Base-by-base conservation (phyloP, 352 stramenopile genomes). In the Globisporangium spinosum region DNA sequence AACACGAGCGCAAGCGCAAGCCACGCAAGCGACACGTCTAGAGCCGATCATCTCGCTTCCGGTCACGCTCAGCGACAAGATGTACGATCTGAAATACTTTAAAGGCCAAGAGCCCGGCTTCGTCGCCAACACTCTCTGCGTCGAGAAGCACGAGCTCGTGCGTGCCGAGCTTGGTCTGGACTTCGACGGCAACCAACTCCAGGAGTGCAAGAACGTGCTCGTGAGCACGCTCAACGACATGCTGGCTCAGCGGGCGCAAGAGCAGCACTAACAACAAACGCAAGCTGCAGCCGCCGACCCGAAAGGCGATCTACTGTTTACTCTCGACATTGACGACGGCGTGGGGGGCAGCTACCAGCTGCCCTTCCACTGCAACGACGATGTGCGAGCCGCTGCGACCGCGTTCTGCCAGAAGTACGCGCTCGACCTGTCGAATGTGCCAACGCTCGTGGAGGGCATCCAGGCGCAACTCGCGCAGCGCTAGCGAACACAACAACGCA, bases 61-160 rank as follows among this genome's bases (percentile, higher is more conserved):
- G 6, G 73, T 94, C 10, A 90, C 73, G 8, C 70, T 94, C 6
- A 77, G 77, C 43, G 75, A 77, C n/a, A 69, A 70, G 0, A 72
- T 80, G 40, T 91, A 83, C 64, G 69, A 82, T n/a, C 74, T 94
- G 40, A 70, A 89, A 23, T 94, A 87, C 75, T 89, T 82, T 56
- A 73, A 78, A 54, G 78, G 80, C 5, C 77, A 94, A 47, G 78
- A 93, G 57, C 79, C 78, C 0, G 73, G 70, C 17, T 73, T 73
- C 64, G 82, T 78, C 22, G 82, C 85, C 25, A 90, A 89, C 45
- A 76, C 70, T 15, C 93, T 94, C 61, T 94, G 86, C 58, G 75
- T 86, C 25, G 81, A 90, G 69, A 90, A 90, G 70, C 71, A 89
- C 62, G 78, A 90, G 67, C 68, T 78, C 7, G 65, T 92, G 34